A percentile compares a stretch with the other conserved stretches of the same genome.
These are phyloP conservation scores for Sphaceloma murrayae DNA, from an alignment of 2,329 filamentous ascomycete species.

Conservation along the genomic window DNA sequence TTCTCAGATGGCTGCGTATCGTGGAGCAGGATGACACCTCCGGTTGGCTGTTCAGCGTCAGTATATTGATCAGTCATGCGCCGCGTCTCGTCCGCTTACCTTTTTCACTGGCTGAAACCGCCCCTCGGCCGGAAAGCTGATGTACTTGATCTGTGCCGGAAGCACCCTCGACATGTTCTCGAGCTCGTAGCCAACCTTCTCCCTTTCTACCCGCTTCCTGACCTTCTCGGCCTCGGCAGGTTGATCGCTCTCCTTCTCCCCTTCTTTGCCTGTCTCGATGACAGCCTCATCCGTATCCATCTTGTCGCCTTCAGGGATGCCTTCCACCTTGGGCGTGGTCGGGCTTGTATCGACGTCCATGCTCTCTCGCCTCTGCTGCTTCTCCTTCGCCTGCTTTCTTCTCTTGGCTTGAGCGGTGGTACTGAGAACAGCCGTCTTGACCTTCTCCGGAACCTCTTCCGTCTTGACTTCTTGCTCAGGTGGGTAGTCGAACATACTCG, in stretches of 20 bases:
- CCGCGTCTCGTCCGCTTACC: too few species aligned
- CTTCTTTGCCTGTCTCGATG: conserved; percentile 32
- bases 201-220: conserved; percentile 90
- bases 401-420: conserved; percentile 96
- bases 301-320: conserved; percentile 57
- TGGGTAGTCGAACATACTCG: conserved; percentile 95
- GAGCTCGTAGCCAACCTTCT: conserved; percentile 92
- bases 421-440: conserved; percentile 90
- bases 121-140: conserved; percentile 72
- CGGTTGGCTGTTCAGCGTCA: conserved; percentile 62
- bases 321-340: conserved; percentile 57
- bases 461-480: conserved; percentile 92
- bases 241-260: conserved; percentile 43
- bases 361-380: conserved; percentile 77
- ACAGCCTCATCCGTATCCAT: conserved; percentile 59
- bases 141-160: conserved; percentile 86
- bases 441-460: conserved; percentile 84
- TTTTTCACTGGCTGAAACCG: conserved; percentile 91
- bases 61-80: too few species aligned
- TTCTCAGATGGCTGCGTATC: conserved; percentile 71
- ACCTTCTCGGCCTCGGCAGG: conserved; percentile 43
- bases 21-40: conserved; percentile 81
- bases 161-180: conserved; percentile 96
- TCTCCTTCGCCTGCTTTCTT: conserved; percentile 87
- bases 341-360: conserved; percentile 87